These are phyloP conservation scores for Colletotrichum echinochloae DNA, from an alignment of 2,329 filamentous ascomycete species.

Conservation along the genomic window DNA sequence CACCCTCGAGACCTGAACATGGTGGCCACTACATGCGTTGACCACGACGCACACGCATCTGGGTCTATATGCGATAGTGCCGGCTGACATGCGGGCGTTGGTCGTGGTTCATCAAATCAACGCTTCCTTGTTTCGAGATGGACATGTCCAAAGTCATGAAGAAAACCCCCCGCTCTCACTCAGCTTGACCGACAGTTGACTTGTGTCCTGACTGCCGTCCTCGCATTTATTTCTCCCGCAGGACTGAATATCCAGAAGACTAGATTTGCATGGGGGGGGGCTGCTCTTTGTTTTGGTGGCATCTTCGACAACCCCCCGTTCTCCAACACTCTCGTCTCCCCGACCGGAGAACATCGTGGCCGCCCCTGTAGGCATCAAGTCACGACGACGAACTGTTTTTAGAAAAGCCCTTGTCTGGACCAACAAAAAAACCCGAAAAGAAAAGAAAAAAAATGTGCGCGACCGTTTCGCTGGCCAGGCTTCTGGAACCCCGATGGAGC, in stretches of 20 bases:
- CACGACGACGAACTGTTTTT: constrained; percentile 24
- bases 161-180: constrained; percentile 29
- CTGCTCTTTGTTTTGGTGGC: constrained; percentile 3
- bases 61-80: constrained; percentile 13
- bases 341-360: constrained; percentile 14
- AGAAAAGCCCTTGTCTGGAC: constrained; percentile 23
- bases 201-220: background rate
- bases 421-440: too few relatives aligned
- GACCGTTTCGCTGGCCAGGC: constrained; percentile 25
- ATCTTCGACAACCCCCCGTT: background rate
- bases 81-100: constrained; percentile 5
- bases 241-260: background rate
- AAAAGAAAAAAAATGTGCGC: too few relatives aligned
- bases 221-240: constrained; percentile 25
- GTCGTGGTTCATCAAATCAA: constrained; percentile 16
- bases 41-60: constrained; percentile 13
- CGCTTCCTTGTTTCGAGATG: background rate
- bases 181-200: constrained; percentile 11
- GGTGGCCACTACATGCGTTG: constrained; percentile 9
- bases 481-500: constrained; percentile 30
- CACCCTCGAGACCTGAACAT: background rate
- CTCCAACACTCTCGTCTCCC: constrained; percentile 7
- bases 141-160: background rate
- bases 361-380: background rate
- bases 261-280: constrained; percentile 6